A percentile compares a stretch with the other conserved stretches of the same genome.
Conservation (phyloP, 441 rosid species). For the Cnidoscolus chayamansa region DNA sequence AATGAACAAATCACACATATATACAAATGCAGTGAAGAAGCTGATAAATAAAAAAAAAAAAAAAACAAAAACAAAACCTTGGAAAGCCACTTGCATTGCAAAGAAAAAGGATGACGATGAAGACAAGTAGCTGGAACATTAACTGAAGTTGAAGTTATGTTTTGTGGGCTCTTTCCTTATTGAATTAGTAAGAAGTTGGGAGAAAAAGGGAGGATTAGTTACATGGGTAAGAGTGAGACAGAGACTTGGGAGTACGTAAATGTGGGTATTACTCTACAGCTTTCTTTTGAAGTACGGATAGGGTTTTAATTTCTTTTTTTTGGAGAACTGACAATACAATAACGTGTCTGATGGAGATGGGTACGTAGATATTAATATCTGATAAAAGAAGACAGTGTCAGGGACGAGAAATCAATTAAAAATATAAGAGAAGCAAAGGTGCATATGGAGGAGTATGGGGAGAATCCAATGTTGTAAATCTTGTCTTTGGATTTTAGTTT, state of each 20-base stretch:
- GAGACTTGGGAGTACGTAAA: neutral
- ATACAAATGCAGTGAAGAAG: too few species aligned
- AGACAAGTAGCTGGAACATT: neutral
- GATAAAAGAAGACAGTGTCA: too few species aligned
- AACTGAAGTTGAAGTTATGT: too few species aligned
- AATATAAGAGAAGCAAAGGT: neutral
- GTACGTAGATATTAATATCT: too few species aligned
- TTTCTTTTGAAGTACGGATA: neutral
- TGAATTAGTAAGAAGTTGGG: neutral
- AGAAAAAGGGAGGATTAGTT: neutral
- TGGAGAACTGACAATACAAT: too few species aligned
- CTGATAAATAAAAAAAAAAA: too few species aligned
- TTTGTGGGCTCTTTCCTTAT: too few species aligned
- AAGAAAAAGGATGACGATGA: neutral
- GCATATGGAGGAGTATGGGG: neutral
- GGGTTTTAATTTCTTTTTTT: neutral
- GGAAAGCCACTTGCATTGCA: too few species aligned
- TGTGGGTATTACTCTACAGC: neutral
- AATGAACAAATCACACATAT: too few species aligned
- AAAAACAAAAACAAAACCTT: too few species aligned
- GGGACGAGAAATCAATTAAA: neutral
- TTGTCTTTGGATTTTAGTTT: neutral
- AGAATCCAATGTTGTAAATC: neutral
- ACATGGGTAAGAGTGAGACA: slow-evolving; percentile 2
- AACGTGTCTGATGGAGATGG: too few species aligned